Evolutionary conservation across 2,329 filamentous ascomycete species (phyloP).

Genomic region (Dothistroma pini): DNA sequence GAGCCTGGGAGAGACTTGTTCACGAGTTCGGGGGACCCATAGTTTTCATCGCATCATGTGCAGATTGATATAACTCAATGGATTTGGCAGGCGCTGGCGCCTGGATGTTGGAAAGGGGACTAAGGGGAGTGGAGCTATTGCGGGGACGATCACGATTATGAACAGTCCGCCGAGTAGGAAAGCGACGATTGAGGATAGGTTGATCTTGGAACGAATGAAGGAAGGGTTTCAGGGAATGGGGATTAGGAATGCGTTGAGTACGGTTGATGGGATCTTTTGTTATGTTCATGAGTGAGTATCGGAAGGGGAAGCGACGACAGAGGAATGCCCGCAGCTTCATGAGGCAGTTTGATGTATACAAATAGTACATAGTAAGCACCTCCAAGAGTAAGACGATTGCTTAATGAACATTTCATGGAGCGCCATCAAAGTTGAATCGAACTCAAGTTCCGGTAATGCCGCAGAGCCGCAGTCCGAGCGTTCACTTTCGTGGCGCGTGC

Average conservation of each 20-base stretch:
- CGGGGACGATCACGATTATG: slow-evolving; percentile 14
- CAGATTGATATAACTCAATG: slow-evolving; percentile 45
- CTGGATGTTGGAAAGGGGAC: slow-evolving; percentile 36
- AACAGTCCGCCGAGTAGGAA: slow-evolving; percentile 10
- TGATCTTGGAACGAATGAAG: slow-evolving; percentile 13
- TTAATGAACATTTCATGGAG: background rate
- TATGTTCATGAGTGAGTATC: slow-evolving; percentile 17
- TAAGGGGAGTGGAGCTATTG: slow-evolving; percentile 5
- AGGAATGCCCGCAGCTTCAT: too few species aligned
- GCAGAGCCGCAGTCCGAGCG: background rate
- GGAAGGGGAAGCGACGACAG: background rate
- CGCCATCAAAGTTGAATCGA: background rate
- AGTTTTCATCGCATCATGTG: slow-evolving; percentile 49
- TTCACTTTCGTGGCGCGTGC: background rate
- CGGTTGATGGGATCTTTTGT: slow-evolving; percentile 12
- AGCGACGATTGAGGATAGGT: slow-evolving; percentile 8
- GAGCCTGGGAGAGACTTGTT: slow-evolving; percentile 40
- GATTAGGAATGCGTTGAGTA: slow-evolving; percentile 12
- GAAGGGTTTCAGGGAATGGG: slow-evolving; percentile 12
- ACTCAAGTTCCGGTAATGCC: background rate
- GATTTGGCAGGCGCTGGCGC: slow-evolving; percentile 53
- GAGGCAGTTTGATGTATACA: too few species aligned
- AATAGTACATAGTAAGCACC: too few species aligned
- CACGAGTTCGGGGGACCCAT: slow-evolving; percentile 45
- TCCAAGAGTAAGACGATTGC: too few species aligned